phyloP scores from a whole-genome alignment of 148 eudicot species.

The Diospyros kaki region DNA sequence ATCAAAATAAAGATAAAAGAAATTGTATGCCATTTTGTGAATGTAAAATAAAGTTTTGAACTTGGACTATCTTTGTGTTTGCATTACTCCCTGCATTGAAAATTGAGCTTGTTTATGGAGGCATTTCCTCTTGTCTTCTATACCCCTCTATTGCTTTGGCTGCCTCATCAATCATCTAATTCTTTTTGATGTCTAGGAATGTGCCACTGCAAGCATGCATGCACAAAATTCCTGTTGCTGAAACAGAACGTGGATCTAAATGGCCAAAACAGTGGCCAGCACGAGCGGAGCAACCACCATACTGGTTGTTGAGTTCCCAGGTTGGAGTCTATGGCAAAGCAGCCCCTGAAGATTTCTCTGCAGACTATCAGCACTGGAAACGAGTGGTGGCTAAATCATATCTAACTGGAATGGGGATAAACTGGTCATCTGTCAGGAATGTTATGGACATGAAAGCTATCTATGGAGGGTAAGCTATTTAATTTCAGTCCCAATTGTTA shows the following conservation, averaged over 20 bases:
- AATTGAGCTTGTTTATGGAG: background rate
- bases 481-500: background rate
- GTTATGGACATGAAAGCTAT: constrained; percentile 70
- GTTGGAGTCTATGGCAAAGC: constrained; percentile 62
- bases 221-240: constrained; percentile 48
- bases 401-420: constrained; percentile 44
- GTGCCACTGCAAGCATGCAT: constrained; percentile 60
- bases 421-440: constrained; percentile 59
- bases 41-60: background rate
- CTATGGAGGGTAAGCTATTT: constrained; percentile 62
- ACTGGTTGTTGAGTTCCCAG: constrained; percentile 53
- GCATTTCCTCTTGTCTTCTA: background rate
- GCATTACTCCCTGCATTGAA: background rate
- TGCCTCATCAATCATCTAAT: background rate
- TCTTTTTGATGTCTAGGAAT: constrained; percentile 33
- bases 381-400: constrained; percentile 51
- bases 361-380: constrained; percentile 57
- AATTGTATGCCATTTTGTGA: background rate
- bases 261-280: constrained; percentile 63
- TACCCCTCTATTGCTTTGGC: background rate
- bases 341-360: constrained; percentile 54
- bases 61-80: background rate
- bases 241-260: constrained; percentile 44
- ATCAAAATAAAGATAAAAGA: background rate
- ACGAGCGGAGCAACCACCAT: constrained; percentile 44